Evolutionary conservation across 768 basidiomycete species (phyloP), one percentile per base, ranked within the genome.

Genomic region (Tulasnella sp.): DNA sequence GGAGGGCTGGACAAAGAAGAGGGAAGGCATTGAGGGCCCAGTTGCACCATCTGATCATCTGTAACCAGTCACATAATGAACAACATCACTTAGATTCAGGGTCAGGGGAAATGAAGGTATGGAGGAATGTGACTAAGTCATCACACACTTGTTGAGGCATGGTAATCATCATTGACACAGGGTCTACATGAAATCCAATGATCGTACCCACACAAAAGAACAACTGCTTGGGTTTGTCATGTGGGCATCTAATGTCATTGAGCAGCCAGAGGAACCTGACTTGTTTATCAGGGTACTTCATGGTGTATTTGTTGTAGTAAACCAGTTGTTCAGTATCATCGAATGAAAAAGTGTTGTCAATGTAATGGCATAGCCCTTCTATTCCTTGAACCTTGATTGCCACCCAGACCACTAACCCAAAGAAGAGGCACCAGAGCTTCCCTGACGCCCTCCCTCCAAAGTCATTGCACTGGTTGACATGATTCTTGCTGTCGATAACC

Each of bases 11-110:
- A 0, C 67, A 64, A 0, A 78, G 65, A 0, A 71, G 59, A 0
- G 76, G 75, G 48, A 65, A 75, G 1, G 71, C 71, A 51, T 77
- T 78, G 23, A 78, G 65, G 0, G 65, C 59, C 75, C 75, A 77
- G 50, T 76, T 77, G 13, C 69, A 19, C 71, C 70, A 76, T 0
- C 74, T 75, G 0, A 68, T 68, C 0, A 77, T 55, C 0, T 43
- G 42, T 51, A 73, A 72, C 51, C 65, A 75, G 7, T 67, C 42
- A 0, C 58, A 41, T 0, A 72, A 64, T 4, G 30, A 58, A 44
- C 51, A 43, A 0, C 65, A 61, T 8, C 65, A 45, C 23, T 26
- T n/a, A 24, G 41, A 19, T 10, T 41, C 24, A 32, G 34, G 32
- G 63, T 65, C 43, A 60, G 0, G 61, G 50, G 0, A 56, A 58